phyloP scores from a whole-genome alignment of 805 yeast species.

The Starmerella gropengiesseri region DNA sequence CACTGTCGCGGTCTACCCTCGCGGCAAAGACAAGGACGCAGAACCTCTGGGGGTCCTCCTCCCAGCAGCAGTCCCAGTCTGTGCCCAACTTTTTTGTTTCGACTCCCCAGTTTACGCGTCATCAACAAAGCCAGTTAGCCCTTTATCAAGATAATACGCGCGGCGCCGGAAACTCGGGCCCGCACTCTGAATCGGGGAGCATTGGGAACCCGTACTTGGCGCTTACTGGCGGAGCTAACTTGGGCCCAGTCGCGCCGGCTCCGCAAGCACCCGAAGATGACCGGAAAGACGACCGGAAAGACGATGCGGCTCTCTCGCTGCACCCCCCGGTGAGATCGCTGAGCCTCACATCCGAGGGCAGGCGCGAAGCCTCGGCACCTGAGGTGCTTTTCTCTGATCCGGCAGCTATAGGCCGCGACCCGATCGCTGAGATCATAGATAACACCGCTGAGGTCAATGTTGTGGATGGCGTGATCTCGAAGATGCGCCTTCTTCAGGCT shows the following conservation, averaged over 20 bases:
- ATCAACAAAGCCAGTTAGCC: constrained; percentile 30
- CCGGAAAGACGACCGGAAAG: constrained; percentile 13
- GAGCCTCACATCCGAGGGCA: not conserved
- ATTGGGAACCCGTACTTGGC: constrained; percentile 17
- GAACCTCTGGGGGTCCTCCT: constrained; percentile 30
- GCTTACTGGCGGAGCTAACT: constrained; percentile 13
- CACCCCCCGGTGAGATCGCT: not conserved
- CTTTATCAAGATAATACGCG: constrained; percentile 19
- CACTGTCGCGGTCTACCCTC: constrained; percentile 31
- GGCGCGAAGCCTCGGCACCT: not conserved
- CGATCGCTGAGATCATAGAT: constrained; percentile 8
- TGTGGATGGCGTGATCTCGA: constrained; percentile 8
- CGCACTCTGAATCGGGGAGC: constrained; percentile 9
- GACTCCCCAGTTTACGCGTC: constrained; percentile 32
- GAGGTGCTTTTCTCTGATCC: not conserved
- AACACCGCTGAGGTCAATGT: not conserved
- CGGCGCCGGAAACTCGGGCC: constrained; percentile 17
- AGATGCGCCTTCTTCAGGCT: constrained; percentile 15
- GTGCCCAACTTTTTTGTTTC: constrained; percentile 33
- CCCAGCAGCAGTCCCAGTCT: constrained; percentile 18
- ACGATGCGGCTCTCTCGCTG: constrained; percentile 4
- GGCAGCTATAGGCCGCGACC: not conserved
- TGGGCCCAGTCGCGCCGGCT: constrained; percentile 11
- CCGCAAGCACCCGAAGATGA: constrained; percentile 11
- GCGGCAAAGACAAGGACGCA: constrained; percentile 28